These are phyloP conservation scores for Catenaria anguillulae DNA, from an alignment of 371 early-diverging fungal species.

Conservation along the genomic window DNA sequence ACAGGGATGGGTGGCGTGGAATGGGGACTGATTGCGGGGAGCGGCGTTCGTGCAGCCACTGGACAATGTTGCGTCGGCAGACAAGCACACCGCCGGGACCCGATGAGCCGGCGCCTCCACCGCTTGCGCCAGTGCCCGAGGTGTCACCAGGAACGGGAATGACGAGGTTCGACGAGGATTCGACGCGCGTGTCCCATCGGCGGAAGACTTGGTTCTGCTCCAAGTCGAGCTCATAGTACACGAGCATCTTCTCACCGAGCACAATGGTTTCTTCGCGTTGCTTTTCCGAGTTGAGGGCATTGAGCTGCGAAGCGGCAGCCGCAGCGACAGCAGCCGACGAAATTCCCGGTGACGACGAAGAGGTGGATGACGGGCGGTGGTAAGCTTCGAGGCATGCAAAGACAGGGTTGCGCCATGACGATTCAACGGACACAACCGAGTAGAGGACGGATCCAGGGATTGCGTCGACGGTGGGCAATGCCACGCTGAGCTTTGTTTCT, in stretches of 20 bases:
- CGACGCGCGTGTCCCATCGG: neutral
- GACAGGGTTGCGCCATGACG: neutral
- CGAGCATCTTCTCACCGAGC: neutral
- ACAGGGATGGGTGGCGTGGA: neutral
- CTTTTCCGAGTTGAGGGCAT: neutral
- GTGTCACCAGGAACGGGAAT: neutral
- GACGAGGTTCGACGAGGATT: neutral
- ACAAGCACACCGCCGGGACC: neutral
- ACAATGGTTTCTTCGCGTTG: neutral
- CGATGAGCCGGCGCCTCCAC: neutral
- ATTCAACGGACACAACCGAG: neutral
- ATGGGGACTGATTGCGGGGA: neutral
- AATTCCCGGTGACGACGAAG: too few relatives aligned
- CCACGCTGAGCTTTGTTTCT: neutral
- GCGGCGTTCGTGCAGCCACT: neutral
- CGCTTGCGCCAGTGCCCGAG: too few relatives aligned
- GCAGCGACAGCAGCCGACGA: neutral
- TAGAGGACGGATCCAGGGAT: neutral
- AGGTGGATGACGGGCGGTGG: neutral
- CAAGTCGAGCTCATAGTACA: neutral
- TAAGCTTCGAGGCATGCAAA: neutral
- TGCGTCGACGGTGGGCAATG: neutral
- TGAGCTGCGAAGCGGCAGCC: neutral
- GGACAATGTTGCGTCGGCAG: neutral
- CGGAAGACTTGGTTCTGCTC: conserved; percentile 2